phyloP scores from a whole-genome alignment of 2,329 filamentous ascomycete genomes.

The Xylaria sp. region DNA sequence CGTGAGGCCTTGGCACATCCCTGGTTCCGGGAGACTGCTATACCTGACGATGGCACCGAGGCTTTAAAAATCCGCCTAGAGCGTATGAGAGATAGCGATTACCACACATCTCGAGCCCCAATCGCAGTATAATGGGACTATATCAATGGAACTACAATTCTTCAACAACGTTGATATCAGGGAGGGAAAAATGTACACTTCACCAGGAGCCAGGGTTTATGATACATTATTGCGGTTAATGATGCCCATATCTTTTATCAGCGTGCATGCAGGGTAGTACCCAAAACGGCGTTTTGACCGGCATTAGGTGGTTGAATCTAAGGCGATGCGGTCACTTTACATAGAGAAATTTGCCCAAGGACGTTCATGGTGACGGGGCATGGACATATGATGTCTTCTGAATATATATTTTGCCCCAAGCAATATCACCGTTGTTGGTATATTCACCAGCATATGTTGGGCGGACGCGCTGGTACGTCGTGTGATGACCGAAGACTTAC shows the following conservation, averaged over 20 bases:
- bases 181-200: constrained; percentile 37
- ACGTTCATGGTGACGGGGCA: constrained; percentile 32
- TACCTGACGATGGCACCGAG: constrained; percentile 71
- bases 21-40: constrained; percentile 69
- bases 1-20: constrained; percentile 69
- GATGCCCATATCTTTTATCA: constrained; percentile 28
- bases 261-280: constrained; percentile 25
- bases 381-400: constrained; percentile 34
- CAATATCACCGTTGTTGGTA: constrained; percentile 8
- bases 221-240: constrained; percentile 33
- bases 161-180: constrained; percentile 29
- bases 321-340: constrained; percentile 36
- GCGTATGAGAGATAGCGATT: constrained; percentile 53
- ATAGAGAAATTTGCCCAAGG: constrained; percentile 36
- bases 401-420: constrained; percentile 36
- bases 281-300: constrained; percentile 35
- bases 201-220: constrained; percentile 30
- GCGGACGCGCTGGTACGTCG: not conserved
- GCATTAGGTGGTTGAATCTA: constrained; percentile 36
- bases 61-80: constrained; percentile 67
- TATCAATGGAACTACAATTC: constrained; percentile 16
- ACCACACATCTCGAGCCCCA: constrained; percentile 34
- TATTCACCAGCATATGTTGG: not conserved
- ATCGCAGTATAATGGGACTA: constrained; percentile 31
- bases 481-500: constrained; percentile 6